Evolutionary conservation across 257 asterid genomes (phyloP).

Genomic region (Mitragyna speciosa): DNA sequence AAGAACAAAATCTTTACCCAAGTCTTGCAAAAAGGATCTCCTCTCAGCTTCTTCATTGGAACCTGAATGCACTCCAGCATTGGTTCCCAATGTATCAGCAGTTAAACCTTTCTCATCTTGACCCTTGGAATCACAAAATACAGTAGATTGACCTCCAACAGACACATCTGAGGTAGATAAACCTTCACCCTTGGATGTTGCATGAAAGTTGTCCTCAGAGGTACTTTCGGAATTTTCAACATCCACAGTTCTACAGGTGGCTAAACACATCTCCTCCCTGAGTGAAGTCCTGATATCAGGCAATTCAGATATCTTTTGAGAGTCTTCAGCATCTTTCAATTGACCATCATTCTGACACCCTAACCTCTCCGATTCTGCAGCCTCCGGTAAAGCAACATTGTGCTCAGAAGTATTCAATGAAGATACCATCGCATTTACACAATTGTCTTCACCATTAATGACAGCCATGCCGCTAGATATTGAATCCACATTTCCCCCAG

Average conservation of each 20-base stretch:
- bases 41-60: conserved; percentile 21
- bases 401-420: background rate
- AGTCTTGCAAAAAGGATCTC: conserved; percentile 24
- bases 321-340: conserved; percentile 20
- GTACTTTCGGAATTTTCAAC: conserved; percentile 28
- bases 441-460: background rate
- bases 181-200: conserved; percentile 26
- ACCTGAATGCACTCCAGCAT: conserved; percentile 13
- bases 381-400: conserved; percentile 13
- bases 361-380: conserved; percentile 19
- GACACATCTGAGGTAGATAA: conserved; percentile 36
- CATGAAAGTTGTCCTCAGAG: conserved; percentile 20
- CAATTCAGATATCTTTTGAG: conserved; percentile 27
- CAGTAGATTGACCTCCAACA: conserved; percentile 27
- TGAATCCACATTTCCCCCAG: background rate
- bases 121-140: conserved; percentile 25
- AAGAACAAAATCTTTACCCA: conserved; percentile 31
- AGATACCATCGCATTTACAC: background rate
- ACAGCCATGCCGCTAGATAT: background rate
- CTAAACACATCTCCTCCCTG: conserved; percentile 16
- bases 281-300: conserved; percentile 34
- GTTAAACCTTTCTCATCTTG: conserved; percentile 27
- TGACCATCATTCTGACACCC: conserved; percentile 18
- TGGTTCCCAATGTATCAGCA: conserved; percentile 28
- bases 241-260: conserved; percentile 20